Base-by-base conservation (phyloP, 768 basidiomycete genomes). In the Sistotremastrum niveocremeum region DNA sequence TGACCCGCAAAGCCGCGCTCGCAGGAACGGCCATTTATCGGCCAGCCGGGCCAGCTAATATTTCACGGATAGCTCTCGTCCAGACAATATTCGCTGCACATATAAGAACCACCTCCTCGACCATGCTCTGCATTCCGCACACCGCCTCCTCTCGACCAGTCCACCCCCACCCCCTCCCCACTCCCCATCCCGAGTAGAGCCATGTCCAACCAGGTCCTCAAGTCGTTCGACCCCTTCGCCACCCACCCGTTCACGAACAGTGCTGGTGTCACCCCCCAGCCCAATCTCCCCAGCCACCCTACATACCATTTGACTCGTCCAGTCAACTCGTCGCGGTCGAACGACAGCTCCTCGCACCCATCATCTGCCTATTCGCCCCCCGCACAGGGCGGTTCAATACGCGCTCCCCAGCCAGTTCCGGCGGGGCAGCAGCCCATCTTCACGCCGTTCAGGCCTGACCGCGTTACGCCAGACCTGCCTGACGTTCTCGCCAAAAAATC, bases 151-250 rank as follows among this genome's bases (percentile, higher is more conserved):
- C 33, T 32, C 40, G 33, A 4, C 40, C 33, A 29, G 5, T 41
- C 40, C 30, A 33, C 31, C 31, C 39, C 20, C 7, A 32, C 37
- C 46, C 34, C 40, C 9, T 41, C 12, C 40, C 12, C 8, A 9
- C 12, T 7, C 40, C 40, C 33, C 40, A 9, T 30, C 40, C 10
- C 40, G 9, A 29, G 33, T 32, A 32, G 33, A 11, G 47, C 37
- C 47, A 61, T 61, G 60, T 55, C 63, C 42, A 52, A 57, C 33
- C 54, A 58, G 35, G 47, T 54, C 29, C 60, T 62, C 53, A 60
- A 63, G 20, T 71, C 72, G 28, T 79, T 79, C 54, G 65, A 79
- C 63, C 76, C 76, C 37, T 72, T 73, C 54, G 72, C 70, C 20
- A 67, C 65, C 12, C 74, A 79, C 57, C 74, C 76, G 7, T 80